A percentile compares a stretch with the other conserved stretches of the same genome.
These are phyloP conservation scores for Golubevia sp. DNA, from an alignment of 1,284 basidiomycete species.

Conservation along the genomic window DNA sequence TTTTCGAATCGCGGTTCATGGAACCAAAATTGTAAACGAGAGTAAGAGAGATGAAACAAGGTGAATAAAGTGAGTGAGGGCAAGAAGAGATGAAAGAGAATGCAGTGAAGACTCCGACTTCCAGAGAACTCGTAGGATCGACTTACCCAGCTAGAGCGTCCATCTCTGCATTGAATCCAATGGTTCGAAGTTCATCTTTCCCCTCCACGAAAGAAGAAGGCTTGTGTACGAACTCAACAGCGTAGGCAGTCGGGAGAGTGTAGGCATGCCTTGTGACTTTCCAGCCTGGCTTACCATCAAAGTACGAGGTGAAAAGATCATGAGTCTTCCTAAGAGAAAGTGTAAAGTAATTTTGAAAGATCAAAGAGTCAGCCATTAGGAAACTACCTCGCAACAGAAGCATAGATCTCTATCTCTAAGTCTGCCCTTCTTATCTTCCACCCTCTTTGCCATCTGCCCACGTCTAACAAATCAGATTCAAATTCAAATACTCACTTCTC, in stretches of 20 bases:
- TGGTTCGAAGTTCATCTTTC: conserved; percentile 62
- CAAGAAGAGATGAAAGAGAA: conserved; percentile 1
- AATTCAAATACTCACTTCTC: conserved; percentile 33
- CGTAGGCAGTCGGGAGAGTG: conserved; percentile 29
- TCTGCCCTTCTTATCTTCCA: too few relatives aligned
- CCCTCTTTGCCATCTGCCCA: too few relatives aligned
- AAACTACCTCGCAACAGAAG: background rate
- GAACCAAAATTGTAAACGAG: too few relatives aligned
- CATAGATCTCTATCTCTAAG: background rate
- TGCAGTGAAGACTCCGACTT: background rate
- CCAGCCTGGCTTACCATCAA: conserved; percentile 32
- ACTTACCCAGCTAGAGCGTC: conserved; percentile 64
- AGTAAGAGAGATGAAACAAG: too few relatives aligned
- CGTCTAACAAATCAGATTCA: conserved; percentile 8
- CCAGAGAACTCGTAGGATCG: background rate
- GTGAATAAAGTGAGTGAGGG: too few relatives aligned
- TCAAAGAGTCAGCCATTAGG: too few relatives aligned
- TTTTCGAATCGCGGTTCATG: too few relatives aligned
- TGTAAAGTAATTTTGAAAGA: conserved; percentile 1
- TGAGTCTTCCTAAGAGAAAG: conserved; percentile 25
- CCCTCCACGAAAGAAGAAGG: background rate
- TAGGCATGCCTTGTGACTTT: conserved; percentile 31
- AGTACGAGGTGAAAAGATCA: conserved; percentile 41
- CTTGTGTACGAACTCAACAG: background rate
- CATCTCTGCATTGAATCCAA: conserved; percentile 79